Conservation (phyloP, 192 early-diverging fungal species). For the Backusella parvicylindrica region DNA sequence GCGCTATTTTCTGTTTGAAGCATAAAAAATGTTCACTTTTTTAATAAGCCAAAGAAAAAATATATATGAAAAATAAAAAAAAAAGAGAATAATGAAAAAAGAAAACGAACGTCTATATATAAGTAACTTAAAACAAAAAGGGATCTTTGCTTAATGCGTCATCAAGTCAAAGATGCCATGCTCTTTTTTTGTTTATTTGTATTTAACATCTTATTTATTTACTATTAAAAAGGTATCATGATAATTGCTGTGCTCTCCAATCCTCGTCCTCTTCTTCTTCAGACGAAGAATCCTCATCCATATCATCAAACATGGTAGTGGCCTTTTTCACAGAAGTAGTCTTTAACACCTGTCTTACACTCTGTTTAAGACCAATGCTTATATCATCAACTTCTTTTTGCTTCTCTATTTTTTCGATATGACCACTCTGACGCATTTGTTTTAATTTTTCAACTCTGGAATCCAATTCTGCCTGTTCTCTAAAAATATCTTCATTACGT, state of each 20-base stretch:
- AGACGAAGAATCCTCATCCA: slow-evolving; percentile 14
- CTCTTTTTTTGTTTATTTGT: not conserved
- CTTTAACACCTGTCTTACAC: slow-evolving; percentile 27
- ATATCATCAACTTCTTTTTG: not conserved
- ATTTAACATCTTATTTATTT: not conserved
- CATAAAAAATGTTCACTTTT: not conserved
- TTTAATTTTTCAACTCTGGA: slow-evolving; percentile 26
- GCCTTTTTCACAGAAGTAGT: slow-evolving; percentile 8
- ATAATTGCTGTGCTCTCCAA: slow-evolving; percentile 36
- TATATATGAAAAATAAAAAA: not conserved
- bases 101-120: not conserved
- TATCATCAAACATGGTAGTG: slow-evolving; percentile 24
- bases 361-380: slow-evolving; percentile 14
- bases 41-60: not conserved
- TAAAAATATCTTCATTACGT: slow-evolving; percentile 26
- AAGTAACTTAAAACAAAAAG: not conserved
- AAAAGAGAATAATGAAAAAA: not conserved
- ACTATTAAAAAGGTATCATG: not conserved
- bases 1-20: slow-evolving; percentile 9
- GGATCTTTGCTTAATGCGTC: not conserved
- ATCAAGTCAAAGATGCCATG: not conserved
- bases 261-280: slow-evolving; percentile 20
- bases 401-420: not conserved
- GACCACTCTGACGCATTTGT: slow-evolving; percentile 11
- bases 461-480: slow-evolving; percentile 29